Evolutionary conservation across 495 filamentous ascomycete species (phyloP), one percentile per base, ranked within the genome.

Genomic region (Penicillium nucicola): DNA sequence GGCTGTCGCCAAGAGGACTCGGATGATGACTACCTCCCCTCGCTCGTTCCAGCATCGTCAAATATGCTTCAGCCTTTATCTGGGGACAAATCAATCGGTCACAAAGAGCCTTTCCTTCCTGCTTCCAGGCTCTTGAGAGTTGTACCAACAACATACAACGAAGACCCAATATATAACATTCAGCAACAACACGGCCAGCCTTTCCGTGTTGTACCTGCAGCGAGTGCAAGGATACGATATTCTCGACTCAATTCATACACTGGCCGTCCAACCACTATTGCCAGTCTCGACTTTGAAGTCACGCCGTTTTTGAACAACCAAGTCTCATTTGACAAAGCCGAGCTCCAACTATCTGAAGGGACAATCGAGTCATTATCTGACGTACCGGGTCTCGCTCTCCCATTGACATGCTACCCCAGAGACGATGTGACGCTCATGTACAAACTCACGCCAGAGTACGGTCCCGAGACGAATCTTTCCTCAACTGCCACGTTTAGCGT

Each of bases 381-480:
- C 39, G 66, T 69, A 12, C 77, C 82, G 12, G 72, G 75, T 3
- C 75, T 89, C 50, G 48, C 56, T 20, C 74, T 89, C 9, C 88
- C 91, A 0, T 74, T 91, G 18, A 73, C 66, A 39, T 89, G 88
- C 55, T 84, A 83, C 18, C 87, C 91, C 13, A 82, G 87, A 60
- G 91, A 96, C 57, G 89, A 92, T 65, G 68, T 92, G 44, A 93
- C 89, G 5, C 84, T 95, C 57, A 74, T 96, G 44, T 96, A 93
- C 68, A 84, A 84, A 52, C 74, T 97, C 17, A 76, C 77, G 3
- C 86, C 87, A 1, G 78, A 81, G 41, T 79, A 86, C 50, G 78
- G 80, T 7, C 78, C 82, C 44, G 64, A 80, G 37, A 65, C 68
- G 7, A 79, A 69, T 44, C 61, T 64, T 15, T 69, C 73, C 17